phyloP scores from a whole-genome alignment of 2,329 filamentous ascomycete genomes.

The Ceratocystis variospora region DNA sequence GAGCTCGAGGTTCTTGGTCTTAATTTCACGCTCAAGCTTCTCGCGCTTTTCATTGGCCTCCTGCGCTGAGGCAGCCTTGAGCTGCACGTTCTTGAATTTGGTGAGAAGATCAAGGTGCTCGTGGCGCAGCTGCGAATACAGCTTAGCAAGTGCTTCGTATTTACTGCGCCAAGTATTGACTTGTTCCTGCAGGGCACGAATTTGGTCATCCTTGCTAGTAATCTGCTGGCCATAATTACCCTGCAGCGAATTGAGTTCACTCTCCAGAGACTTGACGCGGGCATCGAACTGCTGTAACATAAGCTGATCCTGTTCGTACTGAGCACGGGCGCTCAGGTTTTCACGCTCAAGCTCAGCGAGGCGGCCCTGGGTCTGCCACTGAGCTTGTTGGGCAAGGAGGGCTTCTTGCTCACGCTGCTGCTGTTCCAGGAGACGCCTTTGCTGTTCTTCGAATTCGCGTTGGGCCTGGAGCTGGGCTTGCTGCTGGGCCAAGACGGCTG shows the following conservation, averaged over 20 bases:
- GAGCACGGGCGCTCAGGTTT: constrained; percentile 82
- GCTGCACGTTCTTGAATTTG: constrained; percentile 89
- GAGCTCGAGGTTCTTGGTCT: constrained; percentile 97
- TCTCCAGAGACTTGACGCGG: constrained; percentile 82
- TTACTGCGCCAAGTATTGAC: constrained; percentile 96
- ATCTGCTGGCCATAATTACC: constrained; percentile 75
- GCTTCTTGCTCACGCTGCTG: constrained; percentile 84
- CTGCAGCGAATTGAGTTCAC: constrained; percentile 70
- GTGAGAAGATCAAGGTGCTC: constrained; percentile 91
- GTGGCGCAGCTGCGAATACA: constrained; percentile 89
- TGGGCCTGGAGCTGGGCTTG: constrained; percentile 74
- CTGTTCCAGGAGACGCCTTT: constrained; percentile 73
- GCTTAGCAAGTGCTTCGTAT: constrained; percentile 89
- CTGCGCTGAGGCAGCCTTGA: constrained; percentile 92
- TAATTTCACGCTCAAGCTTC: constrained; percentile 92
- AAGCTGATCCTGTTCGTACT: constrained; percentile 93
- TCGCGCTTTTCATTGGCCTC: constrained; percentile 91
- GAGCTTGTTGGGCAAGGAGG: constrained; percentile 71
- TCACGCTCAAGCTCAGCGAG: constrained; percentile 89
- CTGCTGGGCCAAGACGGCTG: constrained; percentile 67
- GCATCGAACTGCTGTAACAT: constrained; percentile 96
- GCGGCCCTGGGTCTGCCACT: constrained; percentile 90
- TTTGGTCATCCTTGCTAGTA: constrained; percentile 84
- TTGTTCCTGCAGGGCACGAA: constrained; percentile 83
- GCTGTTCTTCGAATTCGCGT: constrained; percentile 92